Evolutionary conservation across 2,329 filamentous ascomycete species (phyloP), one percentile per base, ranked within the genome.

Genomic region (Pseudogymnoascus sp.): DNA sequence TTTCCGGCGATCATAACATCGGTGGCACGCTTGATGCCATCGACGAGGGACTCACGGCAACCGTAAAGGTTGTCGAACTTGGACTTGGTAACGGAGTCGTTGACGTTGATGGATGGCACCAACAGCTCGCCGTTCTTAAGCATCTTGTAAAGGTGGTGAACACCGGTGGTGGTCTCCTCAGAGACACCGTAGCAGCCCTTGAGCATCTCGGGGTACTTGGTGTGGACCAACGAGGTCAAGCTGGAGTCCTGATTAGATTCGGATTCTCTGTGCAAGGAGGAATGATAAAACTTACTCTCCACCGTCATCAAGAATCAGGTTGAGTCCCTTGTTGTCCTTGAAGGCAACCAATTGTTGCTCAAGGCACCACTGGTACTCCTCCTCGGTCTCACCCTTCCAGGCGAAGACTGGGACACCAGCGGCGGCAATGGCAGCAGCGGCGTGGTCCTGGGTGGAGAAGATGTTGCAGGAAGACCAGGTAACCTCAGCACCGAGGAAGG

Each of bases 41-140:
- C 94, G 74, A 99, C 87, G 72, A 99, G 89, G 67, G 93, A 97
- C 84, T 97, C 94, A 77, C 92, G 88, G 91, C 94, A 97, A 75
- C 94, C 93, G 86, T 97, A 99, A 69, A 97, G 82, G 88, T 99
- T 99, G 87, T 97, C 94, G 78, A 99, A 99, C 87, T 99, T 99
- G 81, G 92, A 96, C 88, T 97, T 99, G 80, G 94, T 99, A 76
- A 99, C 93, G 64, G 89, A 92, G 87, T 99, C 93, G 83, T 99
- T 97, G 85, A 99, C 93, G 80, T 99, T 99, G 87, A 97, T 91
- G 79, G 93, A 85, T 70, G 94, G 94, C 69, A 96, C 90, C 67
- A 96, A 88, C 68, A 97, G 91, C 78, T 86, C 84, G 77, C 85
- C 85, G 71, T 90, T 87, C 86, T 94, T 97, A 77, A 97, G 82